Conservation (phyloP, 306 rosid species). For the Canavalia ensiformis region DNA sequence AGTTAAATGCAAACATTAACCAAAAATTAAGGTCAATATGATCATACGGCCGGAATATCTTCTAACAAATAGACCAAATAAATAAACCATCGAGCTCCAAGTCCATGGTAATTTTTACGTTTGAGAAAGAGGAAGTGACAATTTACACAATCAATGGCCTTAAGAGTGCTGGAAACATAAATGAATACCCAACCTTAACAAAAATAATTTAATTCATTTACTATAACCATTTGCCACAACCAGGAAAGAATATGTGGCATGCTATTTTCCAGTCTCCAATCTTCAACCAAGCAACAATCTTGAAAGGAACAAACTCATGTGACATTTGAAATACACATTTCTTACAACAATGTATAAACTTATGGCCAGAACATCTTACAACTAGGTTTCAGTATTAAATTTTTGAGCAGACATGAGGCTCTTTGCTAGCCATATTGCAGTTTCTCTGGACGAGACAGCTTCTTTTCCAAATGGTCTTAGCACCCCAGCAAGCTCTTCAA, state of each 20-base stretch:
- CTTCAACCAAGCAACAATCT: slow-evolving; percentile 58
- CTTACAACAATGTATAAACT: slow-evolving; percentile 50
- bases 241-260: slow-evolving; percentile 51
- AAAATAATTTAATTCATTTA: slow-evolving; percentile 44
- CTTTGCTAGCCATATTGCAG: slow-evolving; percentile 93
- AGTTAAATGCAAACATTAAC: background rate
- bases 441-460: slow-evolving; percentile 86
- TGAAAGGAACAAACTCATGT: slow-evolving; percentile 50
- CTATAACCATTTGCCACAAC: slow-evolving; percentile 34
- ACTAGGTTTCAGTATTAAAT: slow-evolving; percentile 63
- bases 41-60: background rate
- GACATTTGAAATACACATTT: slow-evolving; percentile 48
- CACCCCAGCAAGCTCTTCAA: slow-evolving; percentile 88
- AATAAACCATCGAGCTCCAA: background rate
- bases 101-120: background rate
- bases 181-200: slow-evolving; percentile 4
- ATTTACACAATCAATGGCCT: slow-evolving; percentile 23
- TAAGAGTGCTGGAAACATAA: background rate
- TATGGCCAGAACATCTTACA: slow-evolving; percentile 36
- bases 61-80: background rate
- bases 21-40: background rate
- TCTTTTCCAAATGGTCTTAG: slow-evolving; percentile 86
- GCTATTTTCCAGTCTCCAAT: slow-evolving; percentile 51
- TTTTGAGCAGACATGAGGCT: slow-evolving; percentile 85
- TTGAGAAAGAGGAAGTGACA: background rate